These are phyloP conservation scores for Aspergillus quadrilineatus DNA, from an alignment of 2,329 filamentous ascomycete species.

Conservation along the genomic window DNA sequence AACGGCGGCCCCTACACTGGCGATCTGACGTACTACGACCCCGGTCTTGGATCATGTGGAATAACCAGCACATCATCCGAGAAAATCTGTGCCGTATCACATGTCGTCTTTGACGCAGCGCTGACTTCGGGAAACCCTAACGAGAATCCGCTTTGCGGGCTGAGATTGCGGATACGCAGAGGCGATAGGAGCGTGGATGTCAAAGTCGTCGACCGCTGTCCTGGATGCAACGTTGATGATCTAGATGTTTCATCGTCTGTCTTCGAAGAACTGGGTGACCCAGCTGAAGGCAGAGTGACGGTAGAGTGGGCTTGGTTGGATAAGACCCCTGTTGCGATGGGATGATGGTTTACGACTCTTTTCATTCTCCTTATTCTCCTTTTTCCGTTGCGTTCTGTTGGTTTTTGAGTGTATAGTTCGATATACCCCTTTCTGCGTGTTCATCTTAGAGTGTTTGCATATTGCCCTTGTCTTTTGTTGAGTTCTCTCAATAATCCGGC, in stretches of 20 bases:
- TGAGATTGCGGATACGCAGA: slow-evolving; percentile 62
- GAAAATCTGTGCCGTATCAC: slow-evolving; percentile 65
- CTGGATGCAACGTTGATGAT: slow-evolving; percentile 50
- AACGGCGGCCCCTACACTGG: slow-evolving; percentile 56
- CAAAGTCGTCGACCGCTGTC: slow-evolving; percentile 67
- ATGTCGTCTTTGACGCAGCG: slow-evolving; percentile 64
- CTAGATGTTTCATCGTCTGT: slow-evolving; percentile 52
- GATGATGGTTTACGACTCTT: slow-evolving; percentile 1
- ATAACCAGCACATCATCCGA: slow-evolving; percentile 55
- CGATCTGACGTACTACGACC: slow-evolving; percentile 68
- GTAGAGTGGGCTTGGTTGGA: slow-evolving; percentile 55
- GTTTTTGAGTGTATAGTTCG: neutral
- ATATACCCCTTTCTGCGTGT: slow-evolving; percentile 10
- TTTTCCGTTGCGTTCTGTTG: neutral
- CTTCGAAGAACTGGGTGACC: slow-evolving; percentile 49
- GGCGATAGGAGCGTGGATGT: slow-evolving; percentile 59
- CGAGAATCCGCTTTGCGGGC: slow-evolving; percentile 65
- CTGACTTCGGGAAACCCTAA: slow-evolving; percentile 58
- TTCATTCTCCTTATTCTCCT: neutral
- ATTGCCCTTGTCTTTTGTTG: neutral
- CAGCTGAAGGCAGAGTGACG: slow-evolving; percentile 48
- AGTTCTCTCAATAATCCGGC: slow-evolving; percentile 37
- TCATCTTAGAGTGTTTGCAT: neutral
- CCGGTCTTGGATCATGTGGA: slow-evolving; percentile 69
- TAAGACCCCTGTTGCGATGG: slow-evolving; percentile 29